Evolutionary conservation across 768 basidiomycete genomes (phyloP), one percentile per base, ranked within the genome.

Genomic region (Mycena sanguinolenta): DNA sequence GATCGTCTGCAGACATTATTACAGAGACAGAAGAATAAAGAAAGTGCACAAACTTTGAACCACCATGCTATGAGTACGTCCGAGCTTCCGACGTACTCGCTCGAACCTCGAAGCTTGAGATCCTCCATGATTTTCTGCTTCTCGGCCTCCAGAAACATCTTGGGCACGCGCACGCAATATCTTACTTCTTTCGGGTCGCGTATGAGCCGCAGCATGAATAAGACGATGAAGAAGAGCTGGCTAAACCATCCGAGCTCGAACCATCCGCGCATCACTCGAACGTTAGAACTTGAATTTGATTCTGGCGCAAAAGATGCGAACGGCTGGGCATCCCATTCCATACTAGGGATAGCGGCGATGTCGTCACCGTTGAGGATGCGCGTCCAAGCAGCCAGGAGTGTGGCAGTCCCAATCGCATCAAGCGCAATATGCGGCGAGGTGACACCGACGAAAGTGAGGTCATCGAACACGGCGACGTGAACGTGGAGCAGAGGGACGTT

Each of bases 41-140:
- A 19, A 44, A 19, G 42, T 14, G 42, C 4, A 28, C 46, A 27
- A 53, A 71, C 70, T 55, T 71, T 66, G 39, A 66, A 17, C 70
- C 64, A 67, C 70, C 70, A 71, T 17, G 65, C 70, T 16, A 36
- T 27, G 17, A 71, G 64, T 19, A 71, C 59, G 36, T 71, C 70
- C 12, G 58, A 58, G 38, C 70, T 71, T 5, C 42, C 42, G 1
- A 44, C 42, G 17, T 44, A 44, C 17, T 44, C 42, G 4, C 42
- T 44, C 17, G 42, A 44, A 14, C 17, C 42, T n/a, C 17, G 42
- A 0, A 19, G 7, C 42, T 44, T 44, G 4, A 44, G 42, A 14
- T 44, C 42, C 7, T 14, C 19, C 42, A n/a, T 44, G 42, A 44
- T 44, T 19, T 44, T 44, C 17, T 44, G 42, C 42, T 44, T 44